Base-by-base conservation (phyloP, 2,329 filamentous ascomycete genomes). In the Cytospora mali region DNA sequence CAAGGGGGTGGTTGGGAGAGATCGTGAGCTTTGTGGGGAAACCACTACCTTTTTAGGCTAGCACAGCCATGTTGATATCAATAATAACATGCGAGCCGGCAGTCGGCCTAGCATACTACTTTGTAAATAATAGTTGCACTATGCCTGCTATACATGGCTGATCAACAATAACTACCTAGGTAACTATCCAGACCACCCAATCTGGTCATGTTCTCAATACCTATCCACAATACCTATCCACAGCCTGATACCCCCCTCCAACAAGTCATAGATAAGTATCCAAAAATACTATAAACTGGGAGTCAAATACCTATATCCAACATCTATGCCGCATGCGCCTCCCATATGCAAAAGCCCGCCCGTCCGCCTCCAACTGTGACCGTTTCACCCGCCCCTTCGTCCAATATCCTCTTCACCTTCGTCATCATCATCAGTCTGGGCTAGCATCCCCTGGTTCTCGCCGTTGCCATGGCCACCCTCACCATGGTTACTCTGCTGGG, bases 351-450 rank as follows among this genome's bases (percentile, higher is more conserved):
- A 42, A 31, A 27, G 48, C 25, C 14, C 4, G 10, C 16, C 18
- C 14, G n/a, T 7, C 18, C 27, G 5, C 10, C 13, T 10, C 18
- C 13, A 51, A n/a, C n/a, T n/a, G n/a, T n/a, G n/a, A n/a, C n/a
- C n/a, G 5, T 28, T 25, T 59, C 33, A 53, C n/a, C 16, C 18
- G 14, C 53, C 48, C 13, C 58, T 27, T 1, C 14, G 48, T 46
- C 39, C 56, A 31, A 29, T 42, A 23, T 54, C 35, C 23, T 42
- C 28, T 25, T 35, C 48, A 11, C 51, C 60, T 7, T 33, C 29
- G 9, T 65, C 65, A 35, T 69, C 58, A 16, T 68, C 67, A 29
- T n/a, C n/a, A n/a, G n/a, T n/a, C n/a, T 61, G 65, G 65, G 50
- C 68, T 65, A 25, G 58, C 65, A 67, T 57, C 5, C 58, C 60